A percentile compares a stretch with the other conserved stretches of the same genome.
These are phyloP conservation scores for Saccharomyces hybrid DNA, from an alignment of 1,139 yeast species.

Conservation along the genomic window DNA sequence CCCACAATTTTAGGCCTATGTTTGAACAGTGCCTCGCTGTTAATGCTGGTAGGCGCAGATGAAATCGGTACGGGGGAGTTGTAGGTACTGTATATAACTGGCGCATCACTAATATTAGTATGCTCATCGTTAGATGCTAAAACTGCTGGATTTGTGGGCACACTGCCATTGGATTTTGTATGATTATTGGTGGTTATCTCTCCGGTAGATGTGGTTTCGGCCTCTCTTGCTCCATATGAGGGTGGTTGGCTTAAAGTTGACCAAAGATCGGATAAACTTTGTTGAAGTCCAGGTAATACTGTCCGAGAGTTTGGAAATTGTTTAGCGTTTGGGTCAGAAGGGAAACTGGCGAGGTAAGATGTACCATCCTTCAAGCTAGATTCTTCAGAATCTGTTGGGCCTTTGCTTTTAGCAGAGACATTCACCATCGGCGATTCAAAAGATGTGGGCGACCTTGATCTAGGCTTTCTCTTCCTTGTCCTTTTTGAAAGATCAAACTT, in stretches of 20 bases:
- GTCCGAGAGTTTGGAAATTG: neutral
- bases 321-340: neutral
- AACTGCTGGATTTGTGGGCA: neutral
- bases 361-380: neutral
- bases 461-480: slow-evolving; percentile 44
- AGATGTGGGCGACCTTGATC: slow-evolving; percentile 22
- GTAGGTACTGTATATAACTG: neutral
- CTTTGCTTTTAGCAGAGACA: neutral
- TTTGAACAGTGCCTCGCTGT: neutral
- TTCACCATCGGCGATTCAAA: neutral
- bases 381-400: neutral
- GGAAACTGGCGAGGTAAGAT: neutral
- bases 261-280: slow-evolving; percentile 8
- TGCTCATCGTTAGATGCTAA: neutral
- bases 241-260: slow-evolving; percentile 1
- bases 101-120: neutral
- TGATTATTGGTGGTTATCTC: neutral
- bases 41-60: neutral
- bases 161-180: neutral
- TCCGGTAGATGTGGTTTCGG: neutral
- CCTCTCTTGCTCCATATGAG: neutral
- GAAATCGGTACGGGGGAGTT: neutral
- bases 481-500: slow-evolving; percentile 59
- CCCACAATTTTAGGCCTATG: neutral
- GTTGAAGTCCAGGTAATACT: slow-evolving; percentile 7